These are phyloP conservation scores for Phytophthora fragariae DNA, from an alignment of 352 stramenopile species.

Conservation along the genomic window DNA sequence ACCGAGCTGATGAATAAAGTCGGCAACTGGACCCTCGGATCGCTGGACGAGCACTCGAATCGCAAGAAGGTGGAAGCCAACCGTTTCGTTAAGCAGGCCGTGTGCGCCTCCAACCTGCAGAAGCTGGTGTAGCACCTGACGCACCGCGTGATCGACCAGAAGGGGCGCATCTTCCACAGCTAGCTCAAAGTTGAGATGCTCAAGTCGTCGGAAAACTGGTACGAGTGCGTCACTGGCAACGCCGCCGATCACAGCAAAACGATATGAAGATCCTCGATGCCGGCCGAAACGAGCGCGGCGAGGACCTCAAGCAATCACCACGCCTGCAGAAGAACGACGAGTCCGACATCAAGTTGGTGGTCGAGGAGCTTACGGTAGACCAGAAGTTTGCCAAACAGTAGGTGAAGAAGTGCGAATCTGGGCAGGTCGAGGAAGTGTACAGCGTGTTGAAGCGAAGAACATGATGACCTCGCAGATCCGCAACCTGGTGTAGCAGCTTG, in stretches of 20 bases:
- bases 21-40: constrained; percentile 87
- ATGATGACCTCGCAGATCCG: constrained; percentile 93
- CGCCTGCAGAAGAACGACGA: constrained; percentile 85
- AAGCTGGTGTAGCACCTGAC: constrained; percentile 91
- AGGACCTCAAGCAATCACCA: constrained; percentile 83
- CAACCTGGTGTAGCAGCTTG: constrained; percentile 83
- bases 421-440: constrained; percentile 90
- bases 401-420: constrained; percentile 88
- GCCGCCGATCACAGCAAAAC: constrained; percentile 81
- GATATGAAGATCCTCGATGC: constrained; percentile 83
- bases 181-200: constrained; percentile 93
- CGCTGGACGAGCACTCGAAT: constrained; percentile 84
- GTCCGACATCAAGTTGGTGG: constrained; percentile 73
- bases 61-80: constrained; percentile 90
- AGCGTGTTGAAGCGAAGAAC: constrained; percentile 84
- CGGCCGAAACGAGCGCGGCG: constrained; percentile 65
- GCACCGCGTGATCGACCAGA: constrained; percentile 89
- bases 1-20: constrained; percentile 88
- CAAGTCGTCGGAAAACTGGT: constrained; percentile 91
- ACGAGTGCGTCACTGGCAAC: constrained; percentile 88
- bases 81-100: constrained; percentile 84
- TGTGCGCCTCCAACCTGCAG: constrained; percentile 84
- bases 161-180: constrained; percentile 88
- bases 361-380: constrained; percentile 69
- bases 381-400: constrained; percentile 76